Percentiles rank a stretch among this genome's conserved stretches.
Evolutionary conservation across 139 green algal species (phyloP).

Genomic region (Ulvella scutata): DNA sequence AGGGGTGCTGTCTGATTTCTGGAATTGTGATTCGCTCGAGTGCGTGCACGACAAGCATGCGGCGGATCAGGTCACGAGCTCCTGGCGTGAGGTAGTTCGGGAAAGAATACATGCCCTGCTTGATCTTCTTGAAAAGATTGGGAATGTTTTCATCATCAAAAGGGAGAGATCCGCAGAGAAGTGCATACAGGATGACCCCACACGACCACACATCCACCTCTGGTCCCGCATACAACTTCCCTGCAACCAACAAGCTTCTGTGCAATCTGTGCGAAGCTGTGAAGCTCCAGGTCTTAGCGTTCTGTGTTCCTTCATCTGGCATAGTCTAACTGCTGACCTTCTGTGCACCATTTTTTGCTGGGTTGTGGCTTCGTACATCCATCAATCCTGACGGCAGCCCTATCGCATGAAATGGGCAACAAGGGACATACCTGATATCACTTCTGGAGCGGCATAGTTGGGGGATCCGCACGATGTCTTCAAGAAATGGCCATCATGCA

Average conservation of each 20-base stretch:
- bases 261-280: not conserved
- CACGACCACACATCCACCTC: slow-evolving; percentile 99
- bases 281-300: too few species aligned
- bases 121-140: slow-evolving; percentile 99
- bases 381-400: too few species aligned
- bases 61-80: slow-evolving; percentile 89
- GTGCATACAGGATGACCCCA: slow-evolving; percentile 97
- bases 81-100: slow-evolving; percentile 80
- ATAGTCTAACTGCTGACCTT: too few species aligned
- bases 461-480: slow-evolving; percentile 93
- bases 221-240: slow-evolving; percentile 89
- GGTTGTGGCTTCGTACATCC: too few species aligned
- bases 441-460: slow-evolving; percentile 97
- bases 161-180: slow-evolving; percentile 92
- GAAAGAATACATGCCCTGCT: slow-evolving; percentile 89
- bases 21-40: slow-evolving; percentile 98
- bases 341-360: too few species aligned
- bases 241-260: slow-evolving; percentile 86
- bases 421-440: slow-evolving; percentile 13
- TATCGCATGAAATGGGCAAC: too few species aligned
- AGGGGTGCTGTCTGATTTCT: slow-evolving; percentile 91
- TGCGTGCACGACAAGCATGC: slow-evolving; percentile 97
- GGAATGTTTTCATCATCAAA: slow-evolving; percentile 99
- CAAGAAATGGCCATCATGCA: slow-evolving; percentile 97
- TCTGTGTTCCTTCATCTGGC: too few species aligned